Evolutionary conservation across 495 filamentous ascomycete genomes (phyloP).

Genomic region (Ramalina intermedia): DNA sequence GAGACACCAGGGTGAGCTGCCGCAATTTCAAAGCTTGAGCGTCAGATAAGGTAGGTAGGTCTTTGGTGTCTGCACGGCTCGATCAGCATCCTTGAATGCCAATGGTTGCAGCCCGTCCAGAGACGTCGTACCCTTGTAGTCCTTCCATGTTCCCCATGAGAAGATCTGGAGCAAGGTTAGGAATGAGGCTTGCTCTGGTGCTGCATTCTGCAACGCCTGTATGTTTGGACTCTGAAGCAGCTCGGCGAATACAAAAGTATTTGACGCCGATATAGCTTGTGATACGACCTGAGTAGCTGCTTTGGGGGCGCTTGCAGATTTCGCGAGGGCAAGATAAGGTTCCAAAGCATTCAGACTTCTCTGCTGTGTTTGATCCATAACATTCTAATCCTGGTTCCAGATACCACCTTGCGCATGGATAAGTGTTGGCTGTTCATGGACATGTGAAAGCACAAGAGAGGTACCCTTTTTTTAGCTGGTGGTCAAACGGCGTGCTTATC

Average conservation of each 20-base stretch:
- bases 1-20: constrained; percentile 73
- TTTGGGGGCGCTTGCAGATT: constrained; percentile 68
- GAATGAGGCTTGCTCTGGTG: constrained; percentile 38
- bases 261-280: constrained; percentile 72
- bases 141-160: constrained; percentile 75
- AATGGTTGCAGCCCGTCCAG: not conserved
- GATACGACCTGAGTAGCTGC: constrained; percentile 74
- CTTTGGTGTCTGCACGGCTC: constrained; percentile 26
- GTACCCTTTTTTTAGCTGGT: no score
- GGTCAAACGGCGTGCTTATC: no score
- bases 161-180: constrained; percentile 78
- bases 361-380: constrained; percentile 62
- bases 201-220: constrained; percentile 47
- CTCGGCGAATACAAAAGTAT: constrained; percentile 91
- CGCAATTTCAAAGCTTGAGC: constrained; percentile 75
- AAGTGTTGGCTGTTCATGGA: no score
- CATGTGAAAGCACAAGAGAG: no score
- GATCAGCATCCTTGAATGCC: not conserved
- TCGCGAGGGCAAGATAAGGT: constrained; percentile 78
- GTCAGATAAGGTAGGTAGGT: constrained; percentile 56
- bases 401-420: no score
- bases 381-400: not conserved
- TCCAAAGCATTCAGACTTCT: constrained; percentile 77
- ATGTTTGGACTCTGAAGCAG: constrained; percentile 73
- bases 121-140: constrained; percentile 46